These are phyloP conservation scores for Syncephalastrum contaminatum DNA, from an alignment of 371 early-diverging fungal genomes.

Conservation along the genomic window DNA sequence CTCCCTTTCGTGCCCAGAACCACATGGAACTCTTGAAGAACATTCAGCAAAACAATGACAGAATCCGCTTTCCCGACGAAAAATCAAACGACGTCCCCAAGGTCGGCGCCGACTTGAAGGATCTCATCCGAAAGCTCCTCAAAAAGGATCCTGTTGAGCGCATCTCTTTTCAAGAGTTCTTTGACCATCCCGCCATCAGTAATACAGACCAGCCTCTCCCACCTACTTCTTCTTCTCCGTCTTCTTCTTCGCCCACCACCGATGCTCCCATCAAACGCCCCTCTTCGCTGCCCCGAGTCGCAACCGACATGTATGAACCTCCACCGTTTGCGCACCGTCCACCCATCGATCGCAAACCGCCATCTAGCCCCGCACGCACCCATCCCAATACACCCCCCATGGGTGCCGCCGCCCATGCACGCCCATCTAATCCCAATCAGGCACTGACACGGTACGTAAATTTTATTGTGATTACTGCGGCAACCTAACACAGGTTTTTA, in stretches of 20 bases:
- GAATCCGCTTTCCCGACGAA: conserved; percentile 86
- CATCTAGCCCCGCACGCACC: not conserved
- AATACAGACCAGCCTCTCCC: conserved; percentile 9
- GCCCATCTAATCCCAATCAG: no score
- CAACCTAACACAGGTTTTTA: no score
- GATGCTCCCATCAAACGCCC: not conserved
- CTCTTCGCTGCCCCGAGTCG: not conserved
- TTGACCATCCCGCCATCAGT: conserved; percentile 72
- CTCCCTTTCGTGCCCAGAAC: conserved; percentile 92
- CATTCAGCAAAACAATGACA: conserved; percentile 82
- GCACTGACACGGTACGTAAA: no score
- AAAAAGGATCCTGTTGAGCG: conserved; percentile 84
- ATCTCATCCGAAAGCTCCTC: conserved; percentile 77
- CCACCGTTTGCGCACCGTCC: conserved; percentile 36
- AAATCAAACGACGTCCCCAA: conserved; percentile 9
- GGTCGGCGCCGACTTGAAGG: conserved; percentile 75
- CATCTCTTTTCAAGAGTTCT: conserved; percentile 91
- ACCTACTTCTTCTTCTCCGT: conserved; percentile 6
- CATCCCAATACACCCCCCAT: not conserved
- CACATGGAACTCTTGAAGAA: conserved; percentile 87
- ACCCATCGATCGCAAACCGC: conserved; percentile 8
- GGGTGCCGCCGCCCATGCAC: no score
- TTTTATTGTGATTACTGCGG: no score
- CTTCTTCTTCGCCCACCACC: conserved; percentile 5
- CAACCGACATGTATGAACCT: conserved; percentile 21